Conservation (phyloP, 1,284 basidiomycete species). For the Cryptococcus sp. region DNA sequence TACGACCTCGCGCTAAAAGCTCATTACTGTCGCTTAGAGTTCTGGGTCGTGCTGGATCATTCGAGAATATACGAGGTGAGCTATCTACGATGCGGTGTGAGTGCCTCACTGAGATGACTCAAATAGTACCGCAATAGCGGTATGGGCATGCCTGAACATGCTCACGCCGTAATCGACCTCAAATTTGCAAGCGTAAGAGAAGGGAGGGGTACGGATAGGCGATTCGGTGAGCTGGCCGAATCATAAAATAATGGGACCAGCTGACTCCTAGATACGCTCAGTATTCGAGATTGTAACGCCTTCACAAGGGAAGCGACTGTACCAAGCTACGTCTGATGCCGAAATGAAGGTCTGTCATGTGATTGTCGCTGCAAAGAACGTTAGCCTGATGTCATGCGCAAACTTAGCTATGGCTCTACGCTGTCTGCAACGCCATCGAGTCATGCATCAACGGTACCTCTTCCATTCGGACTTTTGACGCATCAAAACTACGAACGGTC, state of each 20-base stretch:
- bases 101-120: neutral
- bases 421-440: constrained; percentile 58
- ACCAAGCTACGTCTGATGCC: constrained; percentile 56
- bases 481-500: constrained; percentile 33
- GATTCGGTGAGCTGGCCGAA: constrained; percentile 41
- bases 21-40: constrained; percentile 27
- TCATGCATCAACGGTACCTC: constrained; percentile 57
- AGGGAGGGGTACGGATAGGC: constrained; percentile 50
- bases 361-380: neutral
- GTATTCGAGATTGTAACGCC: constrained; percentile 59
- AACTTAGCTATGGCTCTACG: constrained; percentile 55
- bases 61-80: constrained; percentile 52
- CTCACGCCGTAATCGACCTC: constrained; percentile 50
- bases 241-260: neutral
- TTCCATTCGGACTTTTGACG: constrained; percentile 52
- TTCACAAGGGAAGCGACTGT: constrained; percentile 53
- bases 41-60: constrained; percentile 52
- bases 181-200: constrained; percentile 53
- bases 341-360: constrained; percentile 50
- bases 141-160: constrained; percentile 36
- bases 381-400: constrained; percentile 6
- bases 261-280: neutral
- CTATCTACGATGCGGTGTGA: neutral
- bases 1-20: neutral
- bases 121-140: constrained; percentile 45